A percentile compares a stretch with the other conserved stretches of the same genome.
Evolutionary conservation across 805 yeast genomes (phyloP).

Genomic region (Ogataea pini): DNA sequence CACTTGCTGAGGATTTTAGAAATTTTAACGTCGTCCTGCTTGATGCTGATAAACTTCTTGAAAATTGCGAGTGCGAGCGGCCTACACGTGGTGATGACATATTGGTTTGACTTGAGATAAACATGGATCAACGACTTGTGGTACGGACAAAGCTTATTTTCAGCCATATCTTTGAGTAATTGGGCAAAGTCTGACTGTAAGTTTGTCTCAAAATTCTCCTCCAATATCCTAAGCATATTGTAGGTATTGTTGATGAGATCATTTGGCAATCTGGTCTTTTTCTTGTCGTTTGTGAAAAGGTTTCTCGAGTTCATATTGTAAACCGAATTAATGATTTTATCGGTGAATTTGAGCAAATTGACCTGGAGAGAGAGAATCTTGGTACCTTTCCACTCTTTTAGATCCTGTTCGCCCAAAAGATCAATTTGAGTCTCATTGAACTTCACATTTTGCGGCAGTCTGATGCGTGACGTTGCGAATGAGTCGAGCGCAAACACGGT

Average conservation of each 20-base stretch:
- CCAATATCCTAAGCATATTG: conserved; percentile 21
- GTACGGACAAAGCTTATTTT: conserved; percentile 17
- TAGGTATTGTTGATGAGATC: conserved; percentile 26
- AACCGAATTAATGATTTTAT: conserved; percentile 35
- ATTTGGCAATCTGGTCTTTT: conserved; percentile 20
- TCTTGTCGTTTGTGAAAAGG: conserved; percentile 21
- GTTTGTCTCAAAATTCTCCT: conserved; percentile 27
- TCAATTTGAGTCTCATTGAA: conserved; percentile 37
- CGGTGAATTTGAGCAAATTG: conserved; percentile 30
- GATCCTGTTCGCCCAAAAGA: conserved; percentile 25
- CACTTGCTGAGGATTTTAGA: conserved; percentile 33
- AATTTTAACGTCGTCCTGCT: conserved; percentile 23
- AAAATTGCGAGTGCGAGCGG: conserved; percentile 38
- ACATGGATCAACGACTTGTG: conserved; percentile 34
- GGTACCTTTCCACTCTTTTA: conserved; percentile 35
- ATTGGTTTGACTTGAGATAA: conserved; percentile 38
- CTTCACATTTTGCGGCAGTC: conserved; percentile 39
- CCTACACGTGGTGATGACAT: conserved; percentile 38
- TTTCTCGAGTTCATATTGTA: conserved; percentile 34
- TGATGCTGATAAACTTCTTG: conserved; percentile 30
- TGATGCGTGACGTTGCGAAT: conserved; percentile 39
- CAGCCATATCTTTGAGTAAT: conserved; percentile 21
- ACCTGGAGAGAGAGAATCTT: conserved; percentile 32
- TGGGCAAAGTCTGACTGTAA: conserved; percentile 24
- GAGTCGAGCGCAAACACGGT: conserved; percentile 39